Percentiles rank a stretch among this genome's conserved stretches.
These are phyloP conservation scores for Esteya vermicola DNA, from an alignment of 2,329 filamentous ascomycete genomes.

Conservation along the genomic window DNA sequence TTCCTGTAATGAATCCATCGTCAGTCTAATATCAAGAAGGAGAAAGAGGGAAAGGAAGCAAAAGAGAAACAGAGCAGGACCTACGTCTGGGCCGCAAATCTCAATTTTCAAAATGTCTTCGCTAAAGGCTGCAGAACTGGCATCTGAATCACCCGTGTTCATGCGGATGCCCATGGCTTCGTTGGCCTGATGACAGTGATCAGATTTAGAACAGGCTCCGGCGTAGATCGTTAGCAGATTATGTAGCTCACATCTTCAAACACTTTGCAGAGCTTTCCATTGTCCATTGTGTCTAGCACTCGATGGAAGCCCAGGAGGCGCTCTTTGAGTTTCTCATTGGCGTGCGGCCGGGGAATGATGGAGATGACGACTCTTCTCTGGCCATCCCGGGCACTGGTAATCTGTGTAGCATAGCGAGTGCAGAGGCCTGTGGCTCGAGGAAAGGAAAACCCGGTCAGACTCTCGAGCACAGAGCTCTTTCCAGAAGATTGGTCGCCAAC, in stretches of 20 bases:
- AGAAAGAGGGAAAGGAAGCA: too few species aligned
- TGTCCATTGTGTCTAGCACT: conserved; percentile 12
- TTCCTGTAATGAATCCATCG: too few species aligned
- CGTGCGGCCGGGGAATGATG: conserved; percentile 13
- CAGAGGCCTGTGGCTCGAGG: conserved; percentile 11
- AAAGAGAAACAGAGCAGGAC: background rate
- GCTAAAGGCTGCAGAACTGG: conserved; percentile 22
- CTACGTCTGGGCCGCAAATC: conserved; percentile 27
- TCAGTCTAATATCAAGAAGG: background rate
- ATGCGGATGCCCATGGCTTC: conserved; percentile 27
- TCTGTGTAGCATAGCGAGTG: conserved; percentile 16
- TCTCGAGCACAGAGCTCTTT: conserved; percentile 62
- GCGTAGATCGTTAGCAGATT: background rate
- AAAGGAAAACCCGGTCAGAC: conserved; percentile 16
- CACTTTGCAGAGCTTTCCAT: conserved; percentile 20
- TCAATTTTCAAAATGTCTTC: conserved; percentile 30
- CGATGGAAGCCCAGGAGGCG: conserved; percentile 14
- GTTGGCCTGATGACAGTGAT: conserved; percentile 20
- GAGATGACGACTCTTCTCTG: conserved; percentile 14
- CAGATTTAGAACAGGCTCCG: too few species aligned
- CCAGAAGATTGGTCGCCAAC: conserved; percentile 63
- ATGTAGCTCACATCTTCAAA: conserved; percentile 23
- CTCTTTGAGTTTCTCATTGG: conserved; percentile 7
- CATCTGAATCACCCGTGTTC: background rate
- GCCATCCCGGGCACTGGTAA: conserved; percentile 15